A percentile compares a stretch with the other conserved stretches of the same genome.
These are phyloP conservation scores for Durio zibethinus DNA, from an alignment of 345 rosid genomes.

Conservation along the genomic window DNA sequence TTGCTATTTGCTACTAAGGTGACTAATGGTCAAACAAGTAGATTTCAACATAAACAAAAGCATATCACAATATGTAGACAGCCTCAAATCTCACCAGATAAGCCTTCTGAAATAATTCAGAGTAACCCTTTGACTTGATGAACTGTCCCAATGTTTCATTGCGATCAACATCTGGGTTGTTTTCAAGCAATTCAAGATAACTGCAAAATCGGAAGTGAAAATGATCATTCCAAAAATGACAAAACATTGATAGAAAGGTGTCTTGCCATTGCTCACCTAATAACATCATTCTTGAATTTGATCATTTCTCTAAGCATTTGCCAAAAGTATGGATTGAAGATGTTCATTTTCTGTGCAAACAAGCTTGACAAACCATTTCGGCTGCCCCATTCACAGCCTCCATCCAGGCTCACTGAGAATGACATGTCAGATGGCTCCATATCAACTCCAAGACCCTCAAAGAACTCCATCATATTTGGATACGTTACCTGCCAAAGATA, in stretches of 20 bases:
- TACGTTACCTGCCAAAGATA: slow-evolving; percentile 62
- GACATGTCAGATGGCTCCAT: slow-evolving; percentile 88
- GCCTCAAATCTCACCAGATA: slow-evolving; percentile 57
- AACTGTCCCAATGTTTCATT: slow-evolving; percentile 73
- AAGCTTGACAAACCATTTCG: slow-evolving; percentile 64
- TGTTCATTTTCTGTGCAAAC: slow-evolving; percentile 72
- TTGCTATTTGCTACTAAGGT: not conserved
- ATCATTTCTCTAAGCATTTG: slow-evolving; percentile 68
- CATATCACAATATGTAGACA: not conserved
- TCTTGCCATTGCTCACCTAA: slow-evolving; percentile 29
- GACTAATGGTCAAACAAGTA: not conserved
- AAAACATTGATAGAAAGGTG: not conserved
- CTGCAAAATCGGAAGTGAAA: slow-evolving; percentile 16
- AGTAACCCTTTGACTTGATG: slow-evolving; percentile 58
- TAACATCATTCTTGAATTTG: slow-evolving; percentile 65
- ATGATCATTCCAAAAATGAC: not conserved
- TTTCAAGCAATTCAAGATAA: slow-evolving; percentile 65
- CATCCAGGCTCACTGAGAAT: slow-evolving; percentile 74
- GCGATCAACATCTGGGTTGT: slow-evolving; percentile 56
- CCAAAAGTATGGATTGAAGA: slow-evolving; percentile 69
- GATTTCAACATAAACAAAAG: not conserved
- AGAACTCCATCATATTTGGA: slow-evolving; percentile 92
- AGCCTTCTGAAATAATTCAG: slow-evolving; percentile 76
- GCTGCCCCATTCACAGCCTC: slow-evolving; percentile 93
- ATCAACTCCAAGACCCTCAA: slow-evolving; percentile 73